A percentile compares a stretch with the other conserved stretches of the same genome.
phyloP scores from a whole-genome alignment of 2,329 filamentous ascomycete species.

The Microthyrium microscopicum region DNA sequence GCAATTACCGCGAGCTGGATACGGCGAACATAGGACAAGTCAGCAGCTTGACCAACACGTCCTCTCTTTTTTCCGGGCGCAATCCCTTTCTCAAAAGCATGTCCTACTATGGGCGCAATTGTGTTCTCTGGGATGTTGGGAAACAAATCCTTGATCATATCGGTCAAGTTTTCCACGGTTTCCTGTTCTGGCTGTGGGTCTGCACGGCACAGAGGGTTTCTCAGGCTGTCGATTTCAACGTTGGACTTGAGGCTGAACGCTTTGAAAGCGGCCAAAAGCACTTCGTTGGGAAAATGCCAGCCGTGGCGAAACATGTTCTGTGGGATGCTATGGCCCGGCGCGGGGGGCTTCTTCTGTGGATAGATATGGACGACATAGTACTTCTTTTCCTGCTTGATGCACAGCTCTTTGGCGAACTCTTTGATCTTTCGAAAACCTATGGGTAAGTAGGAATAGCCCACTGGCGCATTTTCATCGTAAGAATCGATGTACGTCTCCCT shows the following conservation, averaged over 20 bases:
- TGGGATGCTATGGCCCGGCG: too few species aligned
- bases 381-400: too few species aligned
- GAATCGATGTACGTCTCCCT: too few species aligned
- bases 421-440: too few species aligned
- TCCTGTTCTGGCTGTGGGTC: conserved; percentile 29
- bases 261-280: conserved; percentile 13
- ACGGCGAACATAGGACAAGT: conserved; percentile 37
- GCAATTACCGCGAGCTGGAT: conserved; percentile 45
- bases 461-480: too few species aligned
- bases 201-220: conserved; percentile 2
- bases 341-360: too few species aligned
- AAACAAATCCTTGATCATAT: conserved; percentile 39
- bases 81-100: conserved; percentile 41
- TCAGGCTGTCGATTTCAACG: conserved; percentile 9
- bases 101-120: conserved; percentile 39
- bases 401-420: too few species aligned
- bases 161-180: conserved; percentile 36
- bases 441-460: too few species aligned
- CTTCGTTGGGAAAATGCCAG: too few species aligned
- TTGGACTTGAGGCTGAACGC: conserved; percentile 15
- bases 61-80: conserved; percentile 1
- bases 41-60: conserved; percentile 38
- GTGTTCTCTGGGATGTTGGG: conserved; percentile 44
- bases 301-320: too few species aligned
- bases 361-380: too few species aligned